phyloP scores from a whole-genome alignment of 176 grass and related monocot genomes.

The Triticum turgidum region DNA sequence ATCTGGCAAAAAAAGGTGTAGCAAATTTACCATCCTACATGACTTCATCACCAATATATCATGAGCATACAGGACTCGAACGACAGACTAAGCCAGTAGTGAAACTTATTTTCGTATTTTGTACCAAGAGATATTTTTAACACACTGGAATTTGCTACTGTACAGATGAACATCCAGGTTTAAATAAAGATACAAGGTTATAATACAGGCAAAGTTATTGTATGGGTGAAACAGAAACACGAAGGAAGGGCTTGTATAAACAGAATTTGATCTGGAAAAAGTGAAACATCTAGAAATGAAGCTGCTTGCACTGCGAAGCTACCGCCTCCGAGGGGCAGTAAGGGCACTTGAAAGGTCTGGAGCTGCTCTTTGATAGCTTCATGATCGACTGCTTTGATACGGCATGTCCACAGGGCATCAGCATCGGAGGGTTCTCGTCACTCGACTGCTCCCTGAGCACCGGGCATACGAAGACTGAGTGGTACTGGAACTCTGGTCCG shows the following conservation, averaged over 20 bases:
- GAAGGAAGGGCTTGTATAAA: slow-evolving; percentile 32
- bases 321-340: slow-evolving; percentile 76
- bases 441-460: slow-evolving; percentile 77
- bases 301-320: slow-evolving; percentile 66
- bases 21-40: background rate
- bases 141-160: slow-evolving; percentile 16
- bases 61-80: background rate
- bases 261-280: slow-evolving; percentile 21
- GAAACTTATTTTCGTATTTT: background rate
- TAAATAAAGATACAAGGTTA: slow-evolving; percentile 26
- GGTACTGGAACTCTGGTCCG: slow-evolving; percentile 72
- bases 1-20: background rate
- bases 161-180: slow-evolving; percentile 38
- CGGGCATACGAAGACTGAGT: slow-evolving; percentile 88
- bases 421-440: slow-evolving; percentile 91
- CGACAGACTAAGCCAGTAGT: background rate
- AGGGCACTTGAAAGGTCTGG: slow-evolving; percentile 83
- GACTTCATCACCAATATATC: background rate
- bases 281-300: slow-evolving; percentile 67
- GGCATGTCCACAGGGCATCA: slow-evolving; percentile 89
- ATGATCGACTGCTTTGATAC: slow-evolving; percentile 79
- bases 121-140: background rate
- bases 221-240: slow-evolving; percentile 23
- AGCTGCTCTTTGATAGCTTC: slow-evolving; percentile 85
- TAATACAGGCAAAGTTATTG: slow-evolving; percentile 46